These are phyloP conservation scores for Erucastrum elatum DNA, from an alignment of 345 rosid species.

Conservation along the genomic window DNA sequence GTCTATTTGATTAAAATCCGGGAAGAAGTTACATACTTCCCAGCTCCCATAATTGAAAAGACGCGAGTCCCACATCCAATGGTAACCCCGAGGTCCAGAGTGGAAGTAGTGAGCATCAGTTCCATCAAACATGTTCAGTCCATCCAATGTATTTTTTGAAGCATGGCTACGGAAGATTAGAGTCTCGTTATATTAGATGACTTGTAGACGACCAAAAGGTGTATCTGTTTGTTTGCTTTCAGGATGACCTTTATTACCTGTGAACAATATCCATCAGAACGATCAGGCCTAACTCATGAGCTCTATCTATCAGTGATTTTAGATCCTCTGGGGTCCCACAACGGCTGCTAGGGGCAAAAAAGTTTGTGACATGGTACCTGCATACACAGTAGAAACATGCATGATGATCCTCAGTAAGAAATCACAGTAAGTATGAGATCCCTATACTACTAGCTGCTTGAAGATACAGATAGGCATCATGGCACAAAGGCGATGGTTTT, in stretches of 20 bases:
- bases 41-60: slow-evolving; percentile 98
- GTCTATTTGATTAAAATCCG: slow-evolving; percentile 14
- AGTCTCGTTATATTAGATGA: neutral
- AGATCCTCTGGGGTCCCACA: slow-evolving; percentile 96
- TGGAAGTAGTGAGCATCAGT: slow-evolving; percentile 92
- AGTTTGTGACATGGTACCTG: slow-evolving; percentile 95
- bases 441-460: slow-evolving; percentile 20
- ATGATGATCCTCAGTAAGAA: slow-evolving; percentile 24
- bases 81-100: slow-evolving; percentile 85
- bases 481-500: neutral
- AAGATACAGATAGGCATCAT: slow-evolving; percentile 17
- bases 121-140: slow-evolving; percentile 97
- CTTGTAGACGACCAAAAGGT: slow-evolving; percentile 20
- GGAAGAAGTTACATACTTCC: slow-evolving; percentile 68
- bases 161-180: slow-evolving; percentile 61
- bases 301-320: slow-evolving; percentile 86
- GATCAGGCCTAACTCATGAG: slow-evolving; percentile 87
- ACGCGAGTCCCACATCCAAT: slow-evolving; percentile 99
- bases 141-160: slow-evolving; percentile 89
- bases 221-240: slow-evolving; percentile 14
- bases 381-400: slow-evolving; percentile 34
- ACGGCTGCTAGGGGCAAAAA: slow-evolving; percentile 94
- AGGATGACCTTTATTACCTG: slow-evolving; percentile 50
- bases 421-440: neutral
- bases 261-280: slow-evolving; percentile 99